A percentile compares a stretch with the other conserved stretches of the same genome.
Evolutionary conservation across 2,329 filamentous ascomycete genomes (phyloP).

Genomic region (Bimuria novae-zelandiae): DNA sequence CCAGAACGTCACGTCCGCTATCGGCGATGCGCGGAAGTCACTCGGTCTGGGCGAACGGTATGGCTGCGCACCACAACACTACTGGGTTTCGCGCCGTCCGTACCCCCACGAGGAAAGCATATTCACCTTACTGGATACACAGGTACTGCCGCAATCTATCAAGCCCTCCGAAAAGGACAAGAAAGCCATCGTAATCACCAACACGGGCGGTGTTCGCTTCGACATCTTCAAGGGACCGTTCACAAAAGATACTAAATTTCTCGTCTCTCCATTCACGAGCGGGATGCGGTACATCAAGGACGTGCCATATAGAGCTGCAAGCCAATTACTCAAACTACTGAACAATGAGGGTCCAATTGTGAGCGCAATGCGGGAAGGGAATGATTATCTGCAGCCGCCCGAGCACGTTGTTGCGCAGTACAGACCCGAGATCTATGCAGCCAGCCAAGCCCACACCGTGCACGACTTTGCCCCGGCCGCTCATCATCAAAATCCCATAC

Average conservation of each 20-base stretch:
- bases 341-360: conserved; percentile 62
- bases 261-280: conserved; percentile 86
- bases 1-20: conserved; percentile 70
- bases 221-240: conserved; percentile 94
- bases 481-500: conserved; percentile 16
- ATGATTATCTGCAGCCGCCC: conserved; percentile 49
- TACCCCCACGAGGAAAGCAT: conserved; percentile 77
- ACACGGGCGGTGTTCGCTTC: conserved; percentile 91
- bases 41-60: conserved; percentile 74
- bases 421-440: conserved; percentile 23
- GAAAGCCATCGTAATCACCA: conserved; percentile 75
- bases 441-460: background rate
- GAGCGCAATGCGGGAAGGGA: conserved; percentile 33
- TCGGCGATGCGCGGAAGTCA: conserved; percentile 69
- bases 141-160: conserved; percentile 73
- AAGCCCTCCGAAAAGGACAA: conserved; percentile 56
- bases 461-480: background rate
- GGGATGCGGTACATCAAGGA: conserved; percentile 76
- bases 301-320: conserved; percentile 78
- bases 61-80: conserved; percentile 80
- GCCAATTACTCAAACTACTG: conserved; percentile 65
- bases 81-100: conserved; percentile 80
- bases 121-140: conserved; percentile 76
- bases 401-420: conserved; percentile 47
- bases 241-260: conserved; percentile 83